These are phyloP conservation scores for Cynanchum wilfordii DNA, from an alignment of 257 asterid species.

Conservation along the genomic window DNA sequence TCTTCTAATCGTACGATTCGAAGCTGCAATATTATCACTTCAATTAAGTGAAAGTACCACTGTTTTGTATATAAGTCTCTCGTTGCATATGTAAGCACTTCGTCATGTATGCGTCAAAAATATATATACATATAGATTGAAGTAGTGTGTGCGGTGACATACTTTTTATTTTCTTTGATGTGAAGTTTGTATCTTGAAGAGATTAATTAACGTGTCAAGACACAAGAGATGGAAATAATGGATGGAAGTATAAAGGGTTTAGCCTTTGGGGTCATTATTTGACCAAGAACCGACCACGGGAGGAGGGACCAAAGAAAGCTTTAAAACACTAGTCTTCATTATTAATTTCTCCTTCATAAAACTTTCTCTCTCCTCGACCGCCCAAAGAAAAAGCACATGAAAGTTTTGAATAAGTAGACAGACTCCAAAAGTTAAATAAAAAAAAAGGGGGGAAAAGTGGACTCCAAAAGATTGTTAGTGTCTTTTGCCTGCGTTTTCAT, in stretches of 20 bases:
- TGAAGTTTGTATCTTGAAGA: neutral
- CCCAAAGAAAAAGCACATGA: constrained; percentile 40
- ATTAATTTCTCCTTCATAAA: neutral
- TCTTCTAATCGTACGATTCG: constrained; percentile 20
- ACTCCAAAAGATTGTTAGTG: constrained; percentile 28
- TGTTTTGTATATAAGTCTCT: constrained; percentile 9
- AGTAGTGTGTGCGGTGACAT: neutral
- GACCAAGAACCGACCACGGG: constrained; percentile 37
- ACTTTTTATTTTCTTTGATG: neutral
- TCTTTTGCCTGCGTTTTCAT: constrained; percentile 19
- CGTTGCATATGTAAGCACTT: constrained; percentile 23
- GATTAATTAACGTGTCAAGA: constrained; percentile 26
- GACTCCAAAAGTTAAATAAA: constrained; percentile 17
- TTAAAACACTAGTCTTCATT: too few species aligned
- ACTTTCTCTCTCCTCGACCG: constrained; percentile 33
- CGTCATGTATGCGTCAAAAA: constrained; percentile 31
- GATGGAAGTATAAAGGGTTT: neutral
- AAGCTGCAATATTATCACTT: constrained; percentile 4
- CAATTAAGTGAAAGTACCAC: constrained; percentile 21
- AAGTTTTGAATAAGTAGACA: constrained; percentile 17
- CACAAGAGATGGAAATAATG: neutral
- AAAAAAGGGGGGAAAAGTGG: neutral
- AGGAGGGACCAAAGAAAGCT: constrained; percentile 5
- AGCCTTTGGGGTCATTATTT: constrained; percentile 8
- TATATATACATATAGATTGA: too few species aligned